Evolutionary conservation across 2,329 filamentous ascomycete species (phyloP).

Genomic region (Fusarium sp.): DNA sequence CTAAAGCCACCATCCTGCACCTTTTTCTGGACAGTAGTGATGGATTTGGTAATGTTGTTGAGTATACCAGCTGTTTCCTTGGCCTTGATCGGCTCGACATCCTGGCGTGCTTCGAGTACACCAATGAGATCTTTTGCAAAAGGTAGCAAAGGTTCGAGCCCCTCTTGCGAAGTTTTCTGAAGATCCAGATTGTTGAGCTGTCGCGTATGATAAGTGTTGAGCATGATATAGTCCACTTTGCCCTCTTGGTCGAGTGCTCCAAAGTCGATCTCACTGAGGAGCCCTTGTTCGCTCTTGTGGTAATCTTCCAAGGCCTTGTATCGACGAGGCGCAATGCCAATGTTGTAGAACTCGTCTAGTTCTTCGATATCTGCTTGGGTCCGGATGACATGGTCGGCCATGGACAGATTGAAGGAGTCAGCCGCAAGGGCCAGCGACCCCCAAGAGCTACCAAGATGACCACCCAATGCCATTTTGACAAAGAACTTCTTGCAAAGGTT

Average conservation of each 20-base stretch:
- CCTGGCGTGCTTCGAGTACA: constrained; percentile 29
- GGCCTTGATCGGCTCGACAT: constrained; percentile 28
- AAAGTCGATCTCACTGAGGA: constrained; percentile 26
- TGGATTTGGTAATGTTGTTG: constrained; percentile 28
- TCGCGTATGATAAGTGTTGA: constrained; percentile 26
- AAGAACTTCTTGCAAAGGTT: not conserved
- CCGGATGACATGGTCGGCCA: constrained; percentile 30
- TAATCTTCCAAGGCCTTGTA: constrained; percentile 14
- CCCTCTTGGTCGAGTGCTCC: constrained; percentile 23
- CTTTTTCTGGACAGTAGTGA: constrained; percentile 13
- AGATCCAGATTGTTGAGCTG: constrained; percentile 29
- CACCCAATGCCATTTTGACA: constrained; percentile 15
- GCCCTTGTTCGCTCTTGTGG: constrained; percentile 14
- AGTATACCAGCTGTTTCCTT: constrained; percentile 22
- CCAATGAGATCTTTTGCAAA: constrained; percentile 18
- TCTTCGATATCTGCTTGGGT: constrained; percentile 29
- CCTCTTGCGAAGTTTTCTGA: constrained; percentile 3
- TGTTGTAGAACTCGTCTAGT: constrained; percentile 28
- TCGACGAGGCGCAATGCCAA: constrained; percentile 14
- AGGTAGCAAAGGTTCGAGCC: not conserved
- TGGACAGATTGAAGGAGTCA: constrained; percentile 21
- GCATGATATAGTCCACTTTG: constrained; percentile 33
- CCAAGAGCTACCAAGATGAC: not conserved
- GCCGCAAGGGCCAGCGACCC: constrained; percentile 1
- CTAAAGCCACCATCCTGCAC: constrained; percentile 20